Evolutionary conservation across 2,329 filamentous ascomycete species (phyloP), one percentile per base, ranked within the genome.

Genomic region (Nakataea oryzae): DNA sequence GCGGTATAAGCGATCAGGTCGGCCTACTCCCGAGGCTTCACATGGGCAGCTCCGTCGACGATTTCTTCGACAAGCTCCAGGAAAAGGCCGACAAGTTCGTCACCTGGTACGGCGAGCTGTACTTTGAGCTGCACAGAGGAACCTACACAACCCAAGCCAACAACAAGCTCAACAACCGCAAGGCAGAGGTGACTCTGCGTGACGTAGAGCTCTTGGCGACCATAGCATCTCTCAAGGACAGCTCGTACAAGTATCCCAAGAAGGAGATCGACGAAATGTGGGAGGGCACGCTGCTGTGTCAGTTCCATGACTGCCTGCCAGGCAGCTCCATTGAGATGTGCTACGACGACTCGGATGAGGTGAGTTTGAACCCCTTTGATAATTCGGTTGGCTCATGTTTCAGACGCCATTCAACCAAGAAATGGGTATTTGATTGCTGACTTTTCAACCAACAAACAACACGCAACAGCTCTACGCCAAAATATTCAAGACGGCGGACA

Each of bases 131-230:
- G 59, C 95, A 99, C 73, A 89, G 95, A 64, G 95, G 95, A 61
- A 97, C 93, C 14, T 97, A 97, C 76, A 99, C 95, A 3, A 97
- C 93, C 0, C 93, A 97, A 74, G 89, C 93, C 64, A 96, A 97
- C 77, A 99, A 96, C 79, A 99, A 99, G 78, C 86, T 86, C 68
- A 93, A 96, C 78, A 99, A 97, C 73, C 85, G 95, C 62, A 89
- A 87, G 71, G 83, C 91, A 0, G 95, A 99, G 75, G 86, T 89
- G 61, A 75, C 96, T 76, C 81, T 99, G 61, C 88, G 92, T 58
- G 91, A 96, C 66, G 81, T 97, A 62, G 95, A 99, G 74, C 87
- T 90, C 66, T 79, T 97, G 47, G 91, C 93, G 9, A 96, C 95
- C 0, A 77, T 96, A 67, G 92, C 91, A 6, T 95, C 89, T 2